phyloP scores from a whole-genome alignment of 208 protist species.

The Vickermania spadyakhi region DNA sequence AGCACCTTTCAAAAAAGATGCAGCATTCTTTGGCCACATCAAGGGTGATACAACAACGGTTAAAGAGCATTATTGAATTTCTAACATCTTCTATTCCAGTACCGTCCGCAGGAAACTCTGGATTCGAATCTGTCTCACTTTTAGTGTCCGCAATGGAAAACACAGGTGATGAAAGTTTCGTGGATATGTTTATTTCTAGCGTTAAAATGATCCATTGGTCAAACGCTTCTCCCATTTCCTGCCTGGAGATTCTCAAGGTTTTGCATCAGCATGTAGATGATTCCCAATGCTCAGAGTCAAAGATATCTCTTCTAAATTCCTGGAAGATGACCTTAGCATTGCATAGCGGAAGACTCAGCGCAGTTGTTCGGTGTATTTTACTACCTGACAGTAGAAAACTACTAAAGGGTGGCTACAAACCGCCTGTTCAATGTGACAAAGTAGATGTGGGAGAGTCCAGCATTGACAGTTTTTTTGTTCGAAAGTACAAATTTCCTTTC shows the following conservation, averaged over 20 bases:
- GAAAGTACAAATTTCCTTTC: conserved; percentile 16
- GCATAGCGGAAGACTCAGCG: conserved; percentile 40
- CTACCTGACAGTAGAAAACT: background rate
- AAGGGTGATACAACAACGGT: conserved; percentile 35
- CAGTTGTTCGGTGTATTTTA: conserved; percentile 32
- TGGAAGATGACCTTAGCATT: conserved; percentile 47
- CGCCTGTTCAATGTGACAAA: conserved; percentile 11
- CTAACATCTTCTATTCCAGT: conserved; percentile 25
- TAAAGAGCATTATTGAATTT: conserved; percentile 27
- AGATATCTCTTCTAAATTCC: conserved; percentile 15
- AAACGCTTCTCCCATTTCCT: conserved; percentile 27
- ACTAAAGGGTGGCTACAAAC: conserved; percentile 4
- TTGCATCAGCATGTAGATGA: conserved; percentile 23
- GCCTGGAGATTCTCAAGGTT: conserved; percentile 45
- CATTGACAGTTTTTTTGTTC: conserved; percentile 20
- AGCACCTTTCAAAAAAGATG: conserved; percentile 13
- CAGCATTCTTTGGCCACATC: conserved; percentile 29
- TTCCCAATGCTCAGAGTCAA: conserved; percentile 7
- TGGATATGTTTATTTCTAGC: conserved; percentile 33
- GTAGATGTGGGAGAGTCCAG: conserved; percentile 13
- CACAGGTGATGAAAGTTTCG: conserved; percentile 18
- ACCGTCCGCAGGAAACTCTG: conserved; percentile 11
- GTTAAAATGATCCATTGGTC: conserved; percentile 26
- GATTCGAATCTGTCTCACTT: conserved; percentile 32
- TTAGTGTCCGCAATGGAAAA: conserved; percentile 15